Base-by-base conservation (phyloP, 1,284 basidiomycete species). In the Heliocybe sulcata region DNA sequence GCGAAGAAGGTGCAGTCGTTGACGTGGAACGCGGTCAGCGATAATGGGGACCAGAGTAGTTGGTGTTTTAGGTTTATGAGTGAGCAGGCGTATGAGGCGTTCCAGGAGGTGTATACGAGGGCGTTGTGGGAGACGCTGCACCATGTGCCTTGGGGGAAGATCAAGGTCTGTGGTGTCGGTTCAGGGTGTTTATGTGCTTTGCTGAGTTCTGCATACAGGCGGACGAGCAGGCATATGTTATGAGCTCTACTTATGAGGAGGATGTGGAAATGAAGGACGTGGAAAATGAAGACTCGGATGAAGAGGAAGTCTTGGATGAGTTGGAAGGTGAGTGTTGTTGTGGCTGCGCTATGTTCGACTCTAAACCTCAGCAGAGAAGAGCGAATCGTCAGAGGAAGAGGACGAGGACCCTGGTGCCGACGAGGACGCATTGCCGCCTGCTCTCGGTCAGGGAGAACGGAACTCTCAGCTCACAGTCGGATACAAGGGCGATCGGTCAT, bases 391-490 rank as follows among this genome's bases (percentile, higher is more conserved):
- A n/a, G 74, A 78, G 49, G 64, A 65, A 14, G 65, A 66, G 45
- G 74, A 73, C 31, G 80, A 80, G 1, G 82, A 81, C n/a, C 80
- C 82, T 14, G 82, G 81, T 2, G 77, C 81, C 20, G 80, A 82
- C 22, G 77, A 80, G 57, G 72, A 71, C 20, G 61, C 65, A 27
- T 65, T 69, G 25, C 68, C 69, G 11, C 68, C 72, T 23, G 70
- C 73, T 33, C 72, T 73, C 60, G 67, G 69, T 19, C 72, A 76
- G 26, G 81, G 83, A 35, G 90, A 90, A 59, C 75, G 74, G 52
- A 98, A 99, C 71, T 91, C 92, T 33, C 90, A 94, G 62, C 81
- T 99, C 31, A 92, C 92, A 2, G 88, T 99, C 47, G 97, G 97
- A 3, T 96, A 98, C 80, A 96, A 94, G 72, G 92, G 94, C 60